Evolutionary conservation across 2,329 filamentous ascomycete species (phyloP), one percentile per base, ranked within the genome.

Genomic region (Neoscytalidium dimidiatum): DNA sequence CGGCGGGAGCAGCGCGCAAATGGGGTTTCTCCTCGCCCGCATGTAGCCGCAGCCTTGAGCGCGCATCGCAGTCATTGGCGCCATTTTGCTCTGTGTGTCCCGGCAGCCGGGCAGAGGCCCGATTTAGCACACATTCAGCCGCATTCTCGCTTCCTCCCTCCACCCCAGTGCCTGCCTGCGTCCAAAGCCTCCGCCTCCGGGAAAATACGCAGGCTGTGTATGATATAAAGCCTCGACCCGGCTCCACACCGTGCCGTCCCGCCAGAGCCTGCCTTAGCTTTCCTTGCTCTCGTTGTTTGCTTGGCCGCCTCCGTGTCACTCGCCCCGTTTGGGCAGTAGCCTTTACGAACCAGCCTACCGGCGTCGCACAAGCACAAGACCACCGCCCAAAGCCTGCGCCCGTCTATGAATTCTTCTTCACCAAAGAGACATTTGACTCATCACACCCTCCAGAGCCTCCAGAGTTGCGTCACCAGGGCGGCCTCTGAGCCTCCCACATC

Each of bases 401-500:
- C n/a, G n/a, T n/a, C n/a, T n/a, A n/a, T n/a, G n/a, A n/a, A n/a
- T n/a, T n/a, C 14, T 21, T 33, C 53, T 57, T 31, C 56, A 33
- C 23, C 38, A 31, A 11, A 17, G 9, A 41, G 33, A 19, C 38
- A 31, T 29, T 29, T 64, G 61, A 64, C 61, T 64, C 61, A 56
- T 49, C 61, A 44, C 49, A 33, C 49, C 61, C 48, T 52, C 29
- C 19, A 13, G 35, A 33, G 33, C 44, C 46, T 43, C 35, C 17
- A 14, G 49, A 38, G 49, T 46, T 44, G 61, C 49, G 38, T 64
- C 49, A 53, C 51, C 29, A 41, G 51, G 35, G 51, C 61, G 61
- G 35, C 48, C 61, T 56, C 61, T 28, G 19, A 29, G 26, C 26
- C 48, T 26, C 19, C 17, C 5, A 9, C 17, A 26, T 64, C n/a